Evolutionary conservation across 192 early-diverging fungal species (phyloP), one percentile per base, ranked within the genome.

Genomic region (Backusella australiensis): DNA sequence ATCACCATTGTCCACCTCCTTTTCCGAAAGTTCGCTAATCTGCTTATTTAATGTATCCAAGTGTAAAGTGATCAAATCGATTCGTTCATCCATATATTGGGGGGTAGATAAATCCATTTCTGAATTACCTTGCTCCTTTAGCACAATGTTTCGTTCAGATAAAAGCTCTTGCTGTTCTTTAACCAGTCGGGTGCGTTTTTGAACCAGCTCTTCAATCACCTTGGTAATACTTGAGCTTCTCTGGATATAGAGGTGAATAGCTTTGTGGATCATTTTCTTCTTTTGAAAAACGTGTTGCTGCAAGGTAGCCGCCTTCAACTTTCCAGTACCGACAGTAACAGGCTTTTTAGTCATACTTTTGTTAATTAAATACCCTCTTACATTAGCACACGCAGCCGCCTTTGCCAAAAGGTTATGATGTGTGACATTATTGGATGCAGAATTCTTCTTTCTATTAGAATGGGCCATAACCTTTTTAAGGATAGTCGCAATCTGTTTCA

Each of bases 11-110:
- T 49, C 15, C 9, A 8, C 41, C 4, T 42, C 26, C 15, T 67
- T 53, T 63, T 63, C 56, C 8, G 26, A 14, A n/a, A 69, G 66
- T 12, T 38, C 41, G 4, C 9, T 34, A 8, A 75, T 67, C 23
- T 68, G 42, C 3, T 75, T 38, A 14, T 44, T 69, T 23, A 78
- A 23, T n/a, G 35, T 34, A 49, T 78, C 70, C 15, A 73, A 23
- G 26, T 78, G 36, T 23, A 67, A 3, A 15, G 77, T 78, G 29
- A 78, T 78, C 34, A 67, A 23, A 39, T 81, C 75, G 11, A 81
- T 77, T 21, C 79, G 75, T n/a, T 77, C 79, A 56, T 81, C 79
- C 79, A 81, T 81, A 39, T 81, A 81, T 41, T 77, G 75, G 4
- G 78, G 78, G 8, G 9, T 11, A 12, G 21, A 63, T 63, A 12